Conservation (phyloP, 176 grass and related monocot species). For the Ananas comosus region DNA sequence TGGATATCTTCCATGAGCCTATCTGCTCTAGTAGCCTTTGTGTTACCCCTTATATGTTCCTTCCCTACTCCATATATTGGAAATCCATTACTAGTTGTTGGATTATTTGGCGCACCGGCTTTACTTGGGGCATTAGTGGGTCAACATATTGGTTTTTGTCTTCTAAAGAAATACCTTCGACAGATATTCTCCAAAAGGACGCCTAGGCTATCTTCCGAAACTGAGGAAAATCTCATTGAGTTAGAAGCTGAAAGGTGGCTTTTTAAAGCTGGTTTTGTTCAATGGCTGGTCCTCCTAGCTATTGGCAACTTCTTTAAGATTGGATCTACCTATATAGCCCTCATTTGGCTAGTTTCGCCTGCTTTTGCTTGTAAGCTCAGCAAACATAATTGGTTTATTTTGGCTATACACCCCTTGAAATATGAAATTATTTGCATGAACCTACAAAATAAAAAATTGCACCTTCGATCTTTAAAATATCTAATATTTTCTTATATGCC, state of each 20-base stretch:
- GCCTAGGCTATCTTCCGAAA: conserved; percentile 19
- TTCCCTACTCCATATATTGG: conserved; percentile 71
- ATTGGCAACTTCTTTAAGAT: conserved; percentile 71
- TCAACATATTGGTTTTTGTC: conserved; percentile 70
- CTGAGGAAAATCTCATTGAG: conserved; percentile 34
- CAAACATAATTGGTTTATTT: background rate
- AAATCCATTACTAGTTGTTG: conserved; percentile 73
- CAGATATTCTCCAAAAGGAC: conserved; percentile 31
- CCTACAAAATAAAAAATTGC: too few species aligned
- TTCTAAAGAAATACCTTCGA: conserved; percentile 41
- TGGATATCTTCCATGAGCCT: conserved; percentile 58
- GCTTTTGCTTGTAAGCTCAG: conserved; percentile 88
- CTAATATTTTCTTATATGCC: too few species aligned
- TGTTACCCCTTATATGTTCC: conserved; percentile 49
- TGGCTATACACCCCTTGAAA: too few species aligned
- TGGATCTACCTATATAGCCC: conserved; percentile 66
- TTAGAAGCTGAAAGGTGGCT: conserved; percentile 98
- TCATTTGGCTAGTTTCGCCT: conserved; percentile 88
- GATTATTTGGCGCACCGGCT: conserved; percentile 86
- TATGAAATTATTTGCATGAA: too few species aligned
- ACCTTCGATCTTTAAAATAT: too few species aligned
- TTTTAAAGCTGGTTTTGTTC: conserved; percentile 88
- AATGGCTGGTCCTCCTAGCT: conserved; percentile 78
- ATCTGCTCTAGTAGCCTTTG: conserved; percentile 54
- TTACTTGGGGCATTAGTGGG: conserved; percentile 80